phyloP scores from a whole-genome alignment of 371 early-diverging fungal genomes.

The Rhizopus sp. region DNA sequence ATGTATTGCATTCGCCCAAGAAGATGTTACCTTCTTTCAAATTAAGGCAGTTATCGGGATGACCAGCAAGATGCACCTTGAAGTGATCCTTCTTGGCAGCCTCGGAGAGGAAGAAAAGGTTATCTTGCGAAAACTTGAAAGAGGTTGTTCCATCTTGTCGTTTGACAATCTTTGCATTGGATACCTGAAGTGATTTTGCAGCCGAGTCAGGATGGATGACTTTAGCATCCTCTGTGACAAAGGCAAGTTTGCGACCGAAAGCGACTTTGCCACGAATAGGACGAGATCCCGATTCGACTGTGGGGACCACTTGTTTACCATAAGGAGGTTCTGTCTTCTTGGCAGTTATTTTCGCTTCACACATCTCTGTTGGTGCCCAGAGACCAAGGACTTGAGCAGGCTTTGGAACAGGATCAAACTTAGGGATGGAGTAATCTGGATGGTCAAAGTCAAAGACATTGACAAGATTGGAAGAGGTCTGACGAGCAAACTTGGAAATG shows the following conservation, averaged over 20 bases:
- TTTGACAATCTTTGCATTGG: slow-evolving; percentile 1
- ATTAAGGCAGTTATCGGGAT: slow-evolving; percentile 17
- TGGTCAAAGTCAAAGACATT: slow-evolving; percentile 26
- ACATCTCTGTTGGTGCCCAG: slow-evolving; percentile 33
- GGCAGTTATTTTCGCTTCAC: slow-evolving; percentile 19
- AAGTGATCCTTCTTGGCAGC: slow-evolving; percentile 13
- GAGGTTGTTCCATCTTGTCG: neutral
- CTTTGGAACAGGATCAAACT: slow-evolving; percentile 12
- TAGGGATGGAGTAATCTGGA: slow-evolving; percentile 27
- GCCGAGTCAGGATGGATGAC: neutral
- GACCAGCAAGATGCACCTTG: slow-evolving; percentile 13
- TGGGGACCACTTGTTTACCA: slow-evolving; percentile 27
- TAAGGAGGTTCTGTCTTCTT: slow-evolving; percentile 28
- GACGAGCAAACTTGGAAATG: slow-evolving; percentile 22
- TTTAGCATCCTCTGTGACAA: slow-evolving; percentile 4
- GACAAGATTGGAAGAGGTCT: slow-evolving; percentile 21
- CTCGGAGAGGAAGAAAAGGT: slow-evolving; percentile 5
- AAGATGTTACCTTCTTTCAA: slow-evolving; percentile 9
- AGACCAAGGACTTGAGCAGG: slow-evolving; percentile 16
- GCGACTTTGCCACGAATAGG: slow-evolving; percentile 24
- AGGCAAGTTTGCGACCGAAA: slow-evolving; percentile 21
- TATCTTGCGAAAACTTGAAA: neutral
- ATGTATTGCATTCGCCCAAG: slow-evolving; percentile 21
- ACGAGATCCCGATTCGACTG: slow-evolving; percentile 23
- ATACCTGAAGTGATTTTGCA: neutral